Conservation (phyloP, 257 asterid genomes). For the Leonotis leonurus region DNA sequence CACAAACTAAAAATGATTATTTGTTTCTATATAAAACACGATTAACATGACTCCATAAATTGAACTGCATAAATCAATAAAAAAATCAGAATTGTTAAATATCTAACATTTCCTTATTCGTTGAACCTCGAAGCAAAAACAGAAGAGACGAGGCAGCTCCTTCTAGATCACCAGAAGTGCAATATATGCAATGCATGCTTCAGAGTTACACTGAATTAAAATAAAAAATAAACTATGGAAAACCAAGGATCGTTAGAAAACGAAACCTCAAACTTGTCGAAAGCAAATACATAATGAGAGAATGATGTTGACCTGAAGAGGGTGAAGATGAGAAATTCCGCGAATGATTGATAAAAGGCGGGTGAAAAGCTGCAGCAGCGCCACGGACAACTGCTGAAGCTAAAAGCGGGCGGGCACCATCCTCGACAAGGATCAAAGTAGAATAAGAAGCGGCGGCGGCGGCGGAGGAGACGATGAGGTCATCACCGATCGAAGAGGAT, state of each 20-base stretch:
- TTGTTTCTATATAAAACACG: neutral
- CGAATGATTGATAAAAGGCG: conserved; percentile 23
- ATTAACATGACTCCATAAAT: neutral
- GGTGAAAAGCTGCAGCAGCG: conserved; percentile 12
- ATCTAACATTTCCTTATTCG: neutral
- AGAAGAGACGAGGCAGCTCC: neutral
- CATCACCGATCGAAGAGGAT: conserved; percentile 36
- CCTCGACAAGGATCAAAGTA: conserved; percentile 44
- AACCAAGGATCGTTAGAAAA: neutral
- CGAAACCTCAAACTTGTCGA: neutral
- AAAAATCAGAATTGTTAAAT: neutral
- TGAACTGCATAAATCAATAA: neutral
- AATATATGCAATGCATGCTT: neutral
- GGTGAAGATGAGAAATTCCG: conserved; percentile 58
- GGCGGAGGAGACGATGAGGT: conserved; percentile 53
- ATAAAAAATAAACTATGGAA: neutral
- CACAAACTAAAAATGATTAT: no score
- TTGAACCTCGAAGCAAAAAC: neutral
- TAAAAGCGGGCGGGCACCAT: conserved; percentile 27
- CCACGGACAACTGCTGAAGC: conserved; percentile 23
- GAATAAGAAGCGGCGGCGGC: conserved; percentile 64
- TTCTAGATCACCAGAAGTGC: neutral
- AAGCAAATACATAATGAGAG: conserved; percentile 3
- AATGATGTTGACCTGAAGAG: conserved; percentile 59
- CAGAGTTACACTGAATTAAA: neutral